Evolutionary conservation across 2,329 filamentous ascomycete genomes (phyloP).

Genomic region (Monosporascus sp.): DNA sequence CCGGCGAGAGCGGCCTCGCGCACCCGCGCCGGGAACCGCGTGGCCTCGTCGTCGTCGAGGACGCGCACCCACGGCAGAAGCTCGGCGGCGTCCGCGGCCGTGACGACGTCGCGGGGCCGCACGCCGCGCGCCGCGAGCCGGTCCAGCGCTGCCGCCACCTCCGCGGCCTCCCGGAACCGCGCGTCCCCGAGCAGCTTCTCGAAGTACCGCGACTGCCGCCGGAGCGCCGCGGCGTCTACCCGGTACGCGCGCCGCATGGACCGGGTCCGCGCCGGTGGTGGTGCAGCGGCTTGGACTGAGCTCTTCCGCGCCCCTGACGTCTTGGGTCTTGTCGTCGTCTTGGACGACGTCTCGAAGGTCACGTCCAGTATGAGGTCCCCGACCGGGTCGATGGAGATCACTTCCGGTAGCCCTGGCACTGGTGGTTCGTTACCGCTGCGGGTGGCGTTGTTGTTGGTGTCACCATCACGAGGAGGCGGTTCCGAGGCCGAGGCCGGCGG

Average conservation of each 20-base stretch:
- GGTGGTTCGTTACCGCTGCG: not conserved
- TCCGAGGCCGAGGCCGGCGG: not conserved
- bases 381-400: constrained; percentile 47
- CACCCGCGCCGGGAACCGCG: constrained; percentile 40
- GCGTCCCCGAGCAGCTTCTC: constrained; percentile 58
- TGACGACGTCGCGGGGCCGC: constrained; percentile 42
- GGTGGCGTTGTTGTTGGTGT: not conserved
- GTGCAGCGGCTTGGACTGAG: constrained; percentile 16
- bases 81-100: constrained; percentile 25
- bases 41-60: constrained; percentile 64
- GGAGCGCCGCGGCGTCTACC: constrained; percentile 52
- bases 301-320: too few relatives aligned
- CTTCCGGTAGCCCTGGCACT: constrained; percentile 18
- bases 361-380: constrained; percentile 65
- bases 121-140: constrained; percentile 42
- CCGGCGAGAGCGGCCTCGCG: constrained; percentile 61
- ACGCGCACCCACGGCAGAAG: constrained; percentile 59
- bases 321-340: too few relatives aligned
- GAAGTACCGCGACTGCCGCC: constrained; percentile 64
- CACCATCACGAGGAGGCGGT: not conserved
- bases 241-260: constrained; percentile 48
- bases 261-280: constrained; percentile 28
- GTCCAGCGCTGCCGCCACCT: constrained; percentile 46
- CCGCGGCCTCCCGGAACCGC: constrained; percentile 57
- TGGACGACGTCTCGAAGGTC: constrained; percentile 52